These are phyloP conservation scores for Neurospora discreta DNA, from an alignment of 495 filamentous ascomycete species.

Conservation along the genomic window DNA sequence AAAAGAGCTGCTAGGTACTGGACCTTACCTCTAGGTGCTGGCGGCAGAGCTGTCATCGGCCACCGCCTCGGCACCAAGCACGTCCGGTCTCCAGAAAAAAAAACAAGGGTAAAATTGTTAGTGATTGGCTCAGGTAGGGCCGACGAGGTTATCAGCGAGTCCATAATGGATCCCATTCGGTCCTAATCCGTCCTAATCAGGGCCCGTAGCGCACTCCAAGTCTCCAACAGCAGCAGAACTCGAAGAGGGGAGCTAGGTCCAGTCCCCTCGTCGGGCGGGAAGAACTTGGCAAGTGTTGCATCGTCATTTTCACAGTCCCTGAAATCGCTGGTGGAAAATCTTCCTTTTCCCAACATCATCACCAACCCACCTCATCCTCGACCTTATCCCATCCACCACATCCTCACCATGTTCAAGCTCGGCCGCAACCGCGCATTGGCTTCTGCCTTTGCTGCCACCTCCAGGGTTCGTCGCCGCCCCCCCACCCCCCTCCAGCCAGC, in stretches of 20 bases:
- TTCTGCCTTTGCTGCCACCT: slow-evolving; percentile 30
- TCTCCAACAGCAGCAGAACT: background rate
- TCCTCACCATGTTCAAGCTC: slow-evolving; percentile 35
- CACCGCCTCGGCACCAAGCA: background rate
- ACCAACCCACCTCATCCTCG: background rate
- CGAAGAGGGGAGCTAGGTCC: background rate
- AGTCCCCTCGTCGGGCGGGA: background rate
- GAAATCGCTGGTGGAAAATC: background rate
- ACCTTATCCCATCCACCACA: slow-evolving; percentile 5
- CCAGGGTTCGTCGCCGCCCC: slow-evolving; percentile 27
- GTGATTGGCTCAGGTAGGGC: background rate
- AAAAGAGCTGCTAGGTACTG: background rate
- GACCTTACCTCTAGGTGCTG: too few species aligned
- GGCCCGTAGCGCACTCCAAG: background rate
- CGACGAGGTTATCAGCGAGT: background rate
- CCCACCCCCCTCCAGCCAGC: background rate
- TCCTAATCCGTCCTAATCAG: background rate
- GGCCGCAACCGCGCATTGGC: slow-evolving; percentile 38
- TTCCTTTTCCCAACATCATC: background rate
- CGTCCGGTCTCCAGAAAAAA: background rate
- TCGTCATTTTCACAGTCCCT: background rate
- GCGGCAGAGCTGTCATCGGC: background rate
- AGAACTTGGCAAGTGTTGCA: background rate
- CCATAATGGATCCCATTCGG: background rate
- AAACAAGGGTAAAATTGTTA: background rate